phyloP scores from a whole-genome alignment of 2,329 filamentous ascomycete species.

The Stagonosporopsis vannaccii region DNA sequence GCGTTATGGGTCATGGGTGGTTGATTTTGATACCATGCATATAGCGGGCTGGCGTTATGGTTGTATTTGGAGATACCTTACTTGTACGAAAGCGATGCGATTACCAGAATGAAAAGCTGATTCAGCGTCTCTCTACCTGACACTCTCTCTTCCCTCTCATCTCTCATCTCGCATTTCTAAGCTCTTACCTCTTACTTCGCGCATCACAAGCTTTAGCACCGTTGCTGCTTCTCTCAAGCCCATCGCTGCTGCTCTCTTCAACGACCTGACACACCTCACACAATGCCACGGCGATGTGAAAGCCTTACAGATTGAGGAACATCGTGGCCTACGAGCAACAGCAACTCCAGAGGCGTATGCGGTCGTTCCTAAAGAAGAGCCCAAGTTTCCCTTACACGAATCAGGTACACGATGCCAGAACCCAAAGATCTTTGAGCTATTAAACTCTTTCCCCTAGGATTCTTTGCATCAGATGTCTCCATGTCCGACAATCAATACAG shows the following conservation, averaged over 20 bases:
- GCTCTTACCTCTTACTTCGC: not conserved
- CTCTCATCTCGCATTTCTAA: not conserved
- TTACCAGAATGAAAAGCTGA: not conserved
- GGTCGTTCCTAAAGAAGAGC: no score
- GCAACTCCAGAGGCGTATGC: no score
- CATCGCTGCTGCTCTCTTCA: not conserved
- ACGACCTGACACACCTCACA: not conserved
- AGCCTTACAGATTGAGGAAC: no score
- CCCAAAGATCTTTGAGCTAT: no score
- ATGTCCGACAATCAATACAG: no score
- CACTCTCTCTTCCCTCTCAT: not conserved
- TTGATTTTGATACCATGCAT: conserved; percentile 14
- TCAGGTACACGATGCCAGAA: no score
- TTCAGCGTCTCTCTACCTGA: not conserved
- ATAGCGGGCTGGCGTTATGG: conserved; percentile 11
- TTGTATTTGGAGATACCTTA: not conserved
- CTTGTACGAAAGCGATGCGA: not conserved
- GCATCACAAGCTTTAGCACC: not conserved
- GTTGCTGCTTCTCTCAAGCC: no score
- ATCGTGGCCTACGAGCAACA: no score
- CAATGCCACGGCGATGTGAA: no score
- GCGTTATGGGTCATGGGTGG: not conserved
- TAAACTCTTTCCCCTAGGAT: no score
- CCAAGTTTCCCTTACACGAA: no score
- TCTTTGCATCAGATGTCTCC: no score